Evolutionary conservation across 106 monocot genomes (phyloP), one percentile per base, ranked within the genome.

Genomic region (Gastrodia elata): DNA sequence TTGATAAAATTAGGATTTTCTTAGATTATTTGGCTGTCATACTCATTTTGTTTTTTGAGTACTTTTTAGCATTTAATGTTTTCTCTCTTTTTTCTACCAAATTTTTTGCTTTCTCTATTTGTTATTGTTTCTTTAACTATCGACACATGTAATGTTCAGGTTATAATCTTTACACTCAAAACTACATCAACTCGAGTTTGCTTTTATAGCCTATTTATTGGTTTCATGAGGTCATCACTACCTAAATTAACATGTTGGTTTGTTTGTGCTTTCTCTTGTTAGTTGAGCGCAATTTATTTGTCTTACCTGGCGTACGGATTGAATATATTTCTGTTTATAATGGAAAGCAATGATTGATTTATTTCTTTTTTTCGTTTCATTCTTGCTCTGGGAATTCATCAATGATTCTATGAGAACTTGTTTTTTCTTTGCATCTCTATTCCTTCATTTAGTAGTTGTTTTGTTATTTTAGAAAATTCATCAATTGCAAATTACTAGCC

Each of bases 341-440:
- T 37, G 36, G 37, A 10, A 32, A 32, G 30, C 8, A 61, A n/a
- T 36, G 18, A 67, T 5, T 67, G 34, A n/a, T 37, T 22, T 37
- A 36, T 36, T 36, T 52, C 9, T 33, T 37, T 36, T 67, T 67
- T 67, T 4, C 32, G 15, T 67, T 38, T n/a, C n/a, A n/a, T n/a
- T n/a, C n/a, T n/a, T n/a, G n/a, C n/a, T n/a, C n/a, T 36, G 16
- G 67, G 5, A 37, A 37, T 37, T 18, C 5, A 1, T 67, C n/a
- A 5, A n/a, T 34, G 11, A n/a, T 28, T 26, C 57, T 64, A 15
- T 34, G 0, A 6, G 8, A 1, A 15, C 34, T 64, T 30, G 64
- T 64, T 64, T 64, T 11, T 67, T 37, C 32, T 67, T 67, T 67
- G 20, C 36, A 67, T 37, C 37, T n/a, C 10, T 20, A 67, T 67